Evolutionary conservation across 371 early-diverging fungal genomes (phyloP).

Genomic region (Saksenaea vasiformis): DNA sequence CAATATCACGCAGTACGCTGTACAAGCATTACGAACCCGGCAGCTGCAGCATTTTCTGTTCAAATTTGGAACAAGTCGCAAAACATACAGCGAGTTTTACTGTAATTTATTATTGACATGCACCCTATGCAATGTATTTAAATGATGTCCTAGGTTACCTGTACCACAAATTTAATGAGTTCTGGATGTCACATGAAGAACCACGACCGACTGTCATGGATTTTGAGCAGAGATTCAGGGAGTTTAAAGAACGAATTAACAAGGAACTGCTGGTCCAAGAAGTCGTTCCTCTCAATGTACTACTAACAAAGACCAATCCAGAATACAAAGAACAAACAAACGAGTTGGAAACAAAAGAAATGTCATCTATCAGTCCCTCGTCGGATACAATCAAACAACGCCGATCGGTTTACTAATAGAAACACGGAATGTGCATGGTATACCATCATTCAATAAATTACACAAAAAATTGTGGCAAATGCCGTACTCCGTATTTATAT

Average conservation of each 20-base stretch:
- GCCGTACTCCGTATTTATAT: too few species aligned
- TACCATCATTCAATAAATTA: neutral
- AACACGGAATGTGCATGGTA: neutral
- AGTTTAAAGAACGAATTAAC: conserved; percentile 56
- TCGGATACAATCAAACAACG: neutral
- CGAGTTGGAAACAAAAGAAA: neutral
- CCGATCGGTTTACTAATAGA: neutral
- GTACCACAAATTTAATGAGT: conserved; percentile 67
- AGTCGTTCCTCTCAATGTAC: conserved; percentile 17
- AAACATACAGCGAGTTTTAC: conserved; percentile 69
- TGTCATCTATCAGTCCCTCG: neutral
- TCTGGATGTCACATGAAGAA: conserved; percentile 61
- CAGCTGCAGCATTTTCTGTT: conserved; percentile 70
- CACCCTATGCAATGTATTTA: neutral
- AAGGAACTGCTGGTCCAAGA: conserved; percentile 36
- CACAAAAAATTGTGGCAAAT: too few species aligned
- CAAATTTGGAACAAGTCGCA: conserved; percentile 53
- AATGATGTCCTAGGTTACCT: conserved; percentile 52
- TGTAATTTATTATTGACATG: conserved; percentile 46
- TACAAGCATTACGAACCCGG: conserved; percentile 64
- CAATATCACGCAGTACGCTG: conserved; percentile 72
- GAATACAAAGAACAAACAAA: conserved; percentile 4
- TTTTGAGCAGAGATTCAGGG: conserved; percentile 66
- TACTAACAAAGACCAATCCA: neutral
- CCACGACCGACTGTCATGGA: conserved; percentile 73